Evolutionary conservation across 23 red algal genomes (phyloP), one percentile per base, ranked within the genome.

Genomic region (Gracilaria domingensis): DNA sequence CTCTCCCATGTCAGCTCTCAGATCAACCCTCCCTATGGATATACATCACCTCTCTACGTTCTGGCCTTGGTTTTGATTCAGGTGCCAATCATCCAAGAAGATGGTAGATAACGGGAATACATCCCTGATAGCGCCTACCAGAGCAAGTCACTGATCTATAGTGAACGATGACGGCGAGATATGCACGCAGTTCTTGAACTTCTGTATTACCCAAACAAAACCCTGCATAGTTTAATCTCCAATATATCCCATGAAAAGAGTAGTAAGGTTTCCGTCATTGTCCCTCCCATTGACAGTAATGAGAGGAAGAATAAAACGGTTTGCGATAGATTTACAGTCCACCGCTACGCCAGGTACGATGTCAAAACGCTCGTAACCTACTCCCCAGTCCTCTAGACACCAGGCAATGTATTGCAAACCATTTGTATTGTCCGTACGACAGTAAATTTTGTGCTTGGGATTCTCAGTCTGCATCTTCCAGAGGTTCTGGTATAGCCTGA

Each of bases 351-450:
- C 45, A 4, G 42, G 75, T 1, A 80, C 75, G 8, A 80, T 49
- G 42, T n/a, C 75, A 17, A 56, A 50, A 33, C 23, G 48, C 33
- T 56, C 75, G 38, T 80, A 80, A 18, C 56, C 75, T 18, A 48
- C 13, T 44, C 6, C 9, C 73, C 73, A 78, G 17, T 78, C 44
- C 73, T 37, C 20, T 13, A 44, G 48, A 23, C 42, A 0, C 4
- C 73, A 78, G 3, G 30, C 42, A 13, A 53, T 36, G 0, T 25
- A 78, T 0, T 78, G 35, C 0, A 74, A 14, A 20, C 23, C 16
- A n/a, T n/a, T 4, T 23, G 7, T 4, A 5, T 58, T 6, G 20
- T 58, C 54, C 20, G 54, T 58, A 5, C 18, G 2, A 18, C 54
- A 58, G 23, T 58, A 58, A 6, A 58, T 16, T 16, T 23, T n/a